Conservation (phyloP, 805 yeast genomes). For the Saturnispora quitensis region DNA sequence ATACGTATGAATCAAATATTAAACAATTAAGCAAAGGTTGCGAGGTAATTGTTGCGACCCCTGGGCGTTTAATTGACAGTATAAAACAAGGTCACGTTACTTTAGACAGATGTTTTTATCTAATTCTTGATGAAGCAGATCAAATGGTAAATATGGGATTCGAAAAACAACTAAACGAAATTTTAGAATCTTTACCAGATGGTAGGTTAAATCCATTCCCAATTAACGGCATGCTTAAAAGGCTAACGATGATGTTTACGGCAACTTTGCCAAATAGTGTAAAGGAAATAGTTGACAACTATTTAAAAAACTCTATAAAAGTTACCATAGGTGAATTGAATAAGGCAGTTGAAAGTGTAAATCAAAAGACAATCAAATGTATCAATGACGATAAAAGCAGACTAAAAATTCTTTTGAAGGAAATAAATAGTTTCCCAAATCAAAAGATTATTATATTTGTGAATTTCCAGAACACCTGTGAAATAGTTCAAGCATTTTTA, state of each 20-base stretch:
- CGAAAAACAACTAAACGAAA: conserved; percentile 63
- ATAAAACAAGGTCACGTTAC: conserved; percentile 57
- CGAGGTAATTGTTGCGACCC: conserved; percentile 74
- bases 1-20: conserved; percentile 68
- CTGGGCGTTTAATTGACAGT: conserved; percentile 83
- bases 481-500: conserved; percentile 47
- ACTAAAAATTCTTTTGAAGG: conserved; percentile 32
- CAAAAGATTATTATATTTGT: conserved; percentile 76
- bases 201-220: conserved; percentile 37
- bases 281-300: conserved; percentile 55
- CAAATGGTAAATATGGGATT: conserved; percentile 94
- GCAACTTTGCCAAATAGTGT: conserved; percentile 83
- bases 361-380: conserved; percentile 55
- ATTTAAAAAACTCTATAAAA: conserved; percentile 51
- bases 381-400: conserved; percentile 37
- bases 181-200: conserved; percentile 47
- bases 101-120: conserved; percentile 50
- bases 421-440: conserved; percentile 34
- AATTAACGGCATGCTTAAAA: background rate
- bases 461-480: conserved; percentile 68
- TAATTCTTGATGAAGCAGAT: conserved; percentile 91
- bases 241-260: conserved; percentile 57
- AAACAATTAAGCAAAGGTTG: conserved; percentile 43
- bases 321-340: conserved; percentile 63
- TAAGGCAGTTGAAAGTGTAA: conserved; percentile 56